Base-by-base conservation (phyloP, 1,139 yeast genomes). In the Sugiyamaella sp. region DNA sequence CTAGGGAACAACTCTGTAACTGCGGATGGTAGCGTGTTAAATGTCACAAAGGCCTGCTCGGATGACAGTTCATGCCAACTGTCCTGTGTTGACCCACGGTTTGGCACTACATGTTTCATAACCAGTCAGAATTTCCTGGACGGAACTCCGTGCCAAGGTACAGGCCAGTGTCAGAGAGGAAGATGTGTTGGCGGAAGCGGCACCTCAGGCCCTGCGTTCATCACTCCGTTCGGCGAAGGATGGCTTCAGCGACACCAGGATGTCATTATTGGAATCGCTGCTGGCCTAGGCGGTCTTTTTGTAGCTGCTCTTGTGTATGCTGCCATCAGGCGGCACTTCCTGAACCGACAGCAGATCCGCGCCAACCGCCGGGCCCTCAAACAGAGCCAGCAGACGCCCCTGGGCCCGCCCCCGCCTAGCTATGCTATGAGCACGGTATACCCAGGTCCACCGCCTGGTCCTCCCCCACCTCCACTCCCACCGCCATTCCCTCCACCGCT, bases 111-210 rank as follows among this genome's bases (percentile, higher is more conserved):
- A 22, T 71, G 74, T 52, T 60, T 67, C 51, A 54, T 60, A 12
- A 61, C 70, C 10, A 57, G 63, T 29, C 73, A 71, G 58, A 66
- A 68, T 60, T 71, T 70, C 52, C 53, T 71, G 50, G 74, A 71
- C 49, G 75, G 75, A 27, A 72, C 75, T 6, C 73, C 73, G 3
- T 72, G 75, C 55, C 60, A 63, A 22, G 61, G 65, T 19, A 53
- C 61, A 4, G 75, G 75, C 27, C 52, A 46, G 21, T 71, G 75
- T 52, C 57, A 56, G 20, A 58, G 63, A 32, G 75, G 75, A 9
- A 48, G 45, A 9, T 72, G 75, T 54, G 57, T 66, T 10, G 72
- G 70, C 33, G 70, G 64, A 19, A 9, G 20, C 12, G 51, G 55
- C 17, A 33, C 35, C 14, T 17, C 45, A 20, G 51, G 49, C 10